Conservation (phyloP, 371 early-diverging fungal species). For the Actinomortierella ambigua region DNA sequence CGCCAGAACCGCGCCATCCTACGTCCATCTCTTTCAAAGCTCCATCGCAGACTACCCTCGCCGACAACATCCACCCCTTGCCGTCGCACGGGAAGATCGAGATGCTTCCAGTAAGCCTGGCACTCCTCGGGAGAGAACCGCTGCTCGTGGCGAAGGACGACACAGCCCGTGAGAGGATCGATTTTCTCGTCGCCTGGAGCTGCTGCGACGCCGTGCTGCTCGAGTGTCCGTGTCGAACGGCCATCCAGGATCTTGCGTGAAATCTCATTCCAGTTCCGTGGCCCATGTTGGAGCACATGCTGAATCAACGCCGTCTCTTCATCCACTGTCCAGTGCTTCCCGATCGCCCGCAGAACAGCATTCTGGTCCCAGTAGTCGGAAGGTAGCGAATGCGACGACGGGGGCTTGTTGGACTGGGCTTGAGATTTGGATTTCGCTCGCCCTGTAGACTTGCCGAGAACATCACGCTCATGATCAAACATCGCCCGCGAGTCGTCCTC, state of each 20-base stretch:
- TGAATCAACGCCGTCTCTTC: constrained; percentile 33
- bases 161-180: too few relatives aligned
- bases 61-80: too few relatives aligned
- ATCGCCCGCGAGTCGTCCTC: background rate
- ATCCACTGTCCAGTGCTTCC: constrained; percentile 17
- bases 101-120: constrained; percentile 33
- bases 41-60: background rate
- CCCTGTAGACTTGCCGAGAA: too few relatives aligned
- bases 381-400: too few relatives aligned
- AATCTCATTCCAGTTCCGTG: constrained; percentile 23
- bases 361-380: constrained; percentile 21
- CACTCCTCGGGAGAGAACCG: constrained; percentile 33
- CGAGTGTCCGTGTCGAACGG: background rate
- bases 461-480: too few relatives aligned
- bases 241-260: constrained; percentile 11
- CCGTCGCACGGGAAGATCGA: constrained; percentile 34
- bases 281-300: constrained; percentile 36
- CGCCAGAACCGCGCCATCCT: constrained; percentile 29
- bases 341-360: constrained; percentile 7
- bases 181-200: too few relatives aligned
- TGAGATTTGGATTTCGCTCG: too few relatives aligned
- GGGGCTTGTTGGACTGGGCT: too few relatives aligned
- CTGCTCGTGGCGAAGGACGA: too few relatives aligned
- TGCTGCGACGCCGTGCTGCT: too few relatives aligned
- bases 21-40: constrained; percentile 8